phyloP scores from a whole-genome alignment of 2,329 filamentous ascomycete genomes.

The Colletotrichum noveboracense region DNA sequence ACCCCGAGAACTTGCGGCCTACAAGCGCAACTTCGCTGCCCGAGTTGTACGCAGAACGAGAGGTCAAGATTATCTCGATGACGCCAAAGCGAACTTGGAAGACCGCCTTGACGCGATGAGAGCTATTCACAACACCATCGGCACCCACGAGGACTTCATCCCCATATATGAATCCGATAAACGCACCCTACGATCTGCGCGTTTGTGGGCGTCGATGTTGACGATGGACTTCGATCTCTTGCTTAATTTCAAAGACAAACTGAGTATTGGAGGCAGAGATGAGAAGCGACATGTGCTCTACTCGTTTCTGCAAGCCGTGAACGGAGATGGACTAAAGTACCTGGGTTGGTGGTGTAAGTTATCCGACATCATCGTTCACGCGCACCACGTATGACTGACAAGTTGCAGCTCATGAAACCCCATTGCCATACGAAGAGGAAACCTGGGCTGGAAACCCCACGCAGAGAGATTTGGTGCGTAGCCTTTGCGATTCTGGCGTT shows the following conservation, averaged over 20 bases:
- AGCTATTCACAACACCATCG: background rate
- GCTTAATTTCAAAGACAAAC: background rate
- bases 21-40: background rate
- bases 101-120: background rate
- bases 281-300: background rate
- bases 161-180: background rate
- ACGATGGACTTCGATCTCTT: background rate
- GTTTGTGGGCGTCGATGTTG: background rate
- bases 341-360: background rate
- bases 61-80: background rate
- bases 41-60: background rate
- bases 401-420: background rate
- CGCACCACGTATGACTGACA: background rate
- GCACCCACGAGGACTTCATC: background rate
- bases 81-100: background rate
- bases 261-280: background rate
- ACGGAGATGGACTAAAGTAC: background rate
- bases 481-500: background rate
- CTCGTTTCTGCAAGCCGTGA: background rate
- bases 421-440: background rate
- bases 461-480: background rate
- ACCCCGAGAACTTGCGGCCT: background rate
- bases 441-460: background rate
- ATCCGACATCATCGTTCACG: background rate
- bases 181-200: background rate